A percentile compares a stretch with the other conserved stretches of the same genome.
These are phyloP conservation scores for Chlamydomonas urium DNA, from an alignment of 139 green algal species.

Conservation along the genomic window DNA sequence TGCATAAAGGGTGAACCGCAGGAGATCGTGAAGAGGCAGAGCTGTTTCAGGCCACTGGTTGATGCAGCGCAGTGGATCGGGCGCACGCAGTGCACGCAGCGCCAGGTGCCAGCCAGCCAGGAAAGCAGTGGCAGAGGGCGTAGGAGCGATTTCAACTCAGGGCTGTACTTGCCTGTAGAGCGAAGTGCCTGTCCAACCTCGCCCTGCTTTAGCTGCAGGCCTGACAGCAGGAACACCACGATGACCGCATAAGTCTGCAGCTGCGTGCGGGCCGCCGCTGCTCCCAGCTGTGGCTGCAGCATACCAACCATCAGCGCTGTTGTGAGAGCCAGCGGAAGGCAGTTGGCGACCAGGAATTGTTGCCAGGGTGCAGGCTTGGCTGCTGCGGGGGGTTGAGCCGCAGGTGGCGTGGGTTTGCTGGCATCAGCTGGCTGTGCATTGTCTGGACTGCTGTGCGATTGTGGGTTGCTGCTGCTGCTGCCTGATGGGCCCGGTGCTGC, in stretches of 20 bases:
- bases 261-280: not conserved
- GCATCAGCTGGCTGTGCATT: not conserved
- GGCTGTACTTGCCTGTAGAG: not conserved
- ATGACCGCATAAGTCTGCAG: slow-evolving; percentile 16
- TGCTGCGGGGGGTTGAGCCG: not conserved
- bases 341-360: slow-evolving; percentile 4
- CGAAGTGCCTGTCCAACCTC: slow-evolving; percentile 22
- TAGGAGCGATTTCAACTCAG: too few species aligned
- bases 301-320: slow-evolving; percentile 1
- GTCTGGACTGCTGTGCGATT: not conserved
- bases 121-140: too few species aligned
- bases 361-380: not conserved
- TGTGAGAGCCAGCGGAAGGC: not conserved
- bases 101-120: too few species aligned
- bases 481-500: not conserved
- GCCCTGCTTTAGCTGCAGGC: slow-evolving; percentile 38
- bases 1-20: too few species aligned
- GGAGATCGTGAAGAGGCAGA: too few species aligned
- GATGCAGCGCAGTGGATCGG: too few species aligned
- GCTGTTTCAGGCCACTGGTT: too few species aligned
- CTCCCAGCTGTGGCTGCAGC: not conserved
- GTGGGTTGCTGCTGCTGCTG: not conserved
- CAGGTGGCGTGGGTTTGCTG: not conserved
- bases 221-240: slow-evolving; percentile 48
- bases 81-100: too few species aligned